Base-by-base conservation (phyloP, 2,329 filamentous ascomycete species). In the Zymoseptoria crescenta region DNA sequence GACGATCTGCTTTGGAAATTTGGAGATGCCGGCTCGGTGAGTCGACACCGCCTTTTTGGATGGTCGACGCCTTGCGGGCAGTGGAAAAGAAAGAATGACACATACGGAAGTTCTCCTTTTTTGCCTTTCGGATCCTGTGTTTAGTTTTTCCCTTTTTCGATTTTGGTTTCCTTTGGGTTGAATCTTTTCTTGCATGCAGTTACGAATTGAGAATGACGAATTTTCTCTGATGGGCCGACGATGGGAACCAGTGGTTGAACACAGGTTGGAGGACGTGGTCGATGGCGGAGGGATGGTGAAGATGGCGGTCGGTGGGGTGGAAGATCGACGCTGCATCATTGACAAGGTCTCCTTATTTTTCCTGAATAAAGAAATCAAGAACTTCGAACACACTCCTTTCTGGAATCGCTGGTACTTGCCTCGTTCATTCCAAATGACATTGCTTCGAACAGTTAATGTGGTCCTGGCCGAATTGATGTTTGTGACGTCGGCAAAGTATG, bases 161-260 rank as follows among this genome's bases (percentile, higher is more conserved):
- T 6, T 45, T 45, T 45, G 7, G 35, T 41, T 48, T 48, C 60
- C 56, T 45, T 45, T 45, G 35, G 35, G 16, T n/a, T 10, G 16
- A 45, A n/a, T 45, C 13, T 45, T 16, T 45, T 62, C 58, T 62
- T 59, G 55, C 59, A 61, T 53, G 59, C 49, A 55, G 52, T 52
- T 54, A 59, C 57, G 60, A 57, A 52, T 51, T 58, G 60, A 62
- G 53, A 49, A 58, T 60, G 52, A 62, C 49, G 51, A 52, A 52
- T 52, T 10, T 52, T 24, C 51, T 28, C 29, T 52, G 51, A 29
- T 52, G 10, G 24, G 51, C 19, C 24, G 51, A 24, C 55, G 52
- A 54, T 28, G 49, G 30, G 49, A 52, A 55, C 52, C 54, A 49
- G 53, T 52, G 52, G 28, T 51, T 49, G 27, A 19, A 51, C 28